phyloP scores from a whole-genome alignment of 1,284 basidiomycete genomes.

The Trichosporon faecale region DNA sequence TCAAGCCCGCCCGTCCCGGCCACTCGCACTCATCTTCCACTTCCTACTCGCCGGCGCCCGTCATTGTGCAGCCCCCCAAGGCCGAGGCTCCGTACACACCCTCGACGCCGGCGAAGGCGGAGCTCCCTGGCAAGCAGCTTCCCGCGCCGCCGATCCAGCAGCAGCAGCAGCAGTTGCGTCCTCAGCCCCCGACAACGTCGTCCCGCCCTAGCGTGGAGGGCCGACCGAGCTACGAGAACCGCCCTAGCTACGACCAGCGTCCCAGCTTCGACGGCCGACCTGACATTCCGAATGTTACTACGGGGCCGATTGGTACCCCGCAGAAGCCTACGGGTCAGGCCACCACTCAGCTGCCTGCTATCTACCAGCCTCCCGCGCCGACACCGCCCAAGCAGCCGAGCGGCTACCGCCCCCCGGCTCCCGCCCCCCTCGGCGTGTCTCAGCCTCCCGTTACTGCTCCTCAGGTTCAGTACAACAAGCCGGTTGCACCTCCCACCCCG shows the following conservation, averaged over 20 bases:
- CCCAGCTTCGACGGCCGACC: slow-evolving; percentile 5
- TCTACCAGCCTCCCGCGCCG: slow-evolving; percentile 14
- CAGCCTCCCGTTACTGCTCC: neutral
- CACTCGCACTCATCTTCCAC: slow-evolving; percentile 29
- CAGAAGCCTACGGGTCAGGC: slow-evolving; percentile 16
- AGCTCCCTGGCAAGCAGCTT: slow-evolving; percentile 49
- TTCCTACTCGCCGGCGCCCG: slow-evolving; percentile 20
- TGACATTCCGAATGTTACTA: neutral
- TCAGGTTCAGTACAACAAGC: neutral
- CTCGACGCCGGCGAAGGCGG: slow-evolving; percentile 50
- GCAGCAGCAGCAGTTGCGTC: slow-evolving; percentile 19
- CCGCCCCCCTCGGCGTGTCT: neutral
- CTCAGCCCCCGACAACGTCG: slow-evolving; percentile 40
- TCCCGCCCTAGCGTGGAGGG: neutral
- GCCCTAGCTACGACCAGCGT: slow-evolving; percentile 20
- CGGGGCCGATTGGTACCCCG: slow-evolving; percentile 26
- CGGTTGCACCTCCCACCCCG: slow-evolving; percentile 11
- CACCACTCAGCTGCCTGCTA: slow-evolving; percentile 24
- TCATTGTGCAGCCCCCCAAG: slow-evolving; percentile 4
- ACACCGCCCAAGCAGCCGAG: slow-evolving; percentile 47
- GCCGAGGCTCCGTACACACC: slow-evolving; percentile 35
- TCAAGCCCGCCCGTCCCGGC: slow-evolving; percentile 29
- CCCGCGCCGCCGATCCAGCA: slow-evolving; percentile 19
- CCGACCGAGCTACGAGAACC: slow-evolving; percentile 5
- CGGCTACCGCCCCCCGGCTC: slow-evolving; percentile 18